phyloP scores from a whole-genome alignment of 2,329 filamentous ascomycete species.

The Lasiodiplodia citricola region DNA sequence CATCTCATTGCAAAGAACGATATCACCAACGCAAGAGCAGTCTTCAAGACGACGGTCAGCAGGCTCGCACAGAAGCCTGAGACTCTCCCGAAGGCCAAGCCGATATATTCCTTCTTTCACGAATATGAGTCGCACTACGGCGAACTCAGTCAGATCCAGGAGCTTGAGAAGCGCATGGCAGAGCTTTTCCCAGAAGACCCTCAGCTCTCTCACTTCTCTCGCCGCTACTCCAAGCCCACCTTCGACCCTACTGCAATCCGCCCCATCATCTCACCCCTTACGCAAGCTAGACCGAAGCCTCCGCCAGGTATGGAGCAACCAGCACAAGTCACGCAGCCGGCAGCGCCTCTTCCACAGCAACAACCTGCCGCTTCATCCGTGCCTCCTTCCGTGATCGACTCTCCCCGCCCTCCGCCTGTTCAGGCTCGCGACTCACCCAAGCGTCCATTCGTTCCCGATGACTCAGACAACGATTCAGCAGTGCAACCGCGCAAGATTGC shows the following conservation, averaged over 20 bases:
- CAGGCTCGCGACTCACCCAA: conserved; percentile 50
- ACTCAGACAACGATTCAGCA: conserved; percentile 70
- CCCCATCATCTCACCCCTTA: conserved; percentile 79
- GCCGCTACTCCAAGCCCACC: conserved; percentile 68
- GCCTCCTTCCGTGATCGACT: conserved; percentile 22
- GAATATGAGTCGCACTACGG: conserved; percentile 94
- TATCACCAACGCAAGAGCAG: conserved; percentile 90
- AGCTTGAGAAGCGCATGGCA: conserved; percentile 89
- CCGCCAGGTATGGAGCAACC: conserved; percentile 21
- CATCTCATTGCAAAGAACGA: conserved; percentile 92
- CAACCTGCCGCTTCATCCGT: conserved; percentile 8
- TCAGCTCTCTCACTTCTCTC: conserved; percentile 73
- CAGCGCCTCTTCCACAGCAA: background rate
- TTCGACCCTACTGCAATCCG: conserved; percentile 86
- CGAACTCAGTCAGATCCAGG: conserved; percentile 86
- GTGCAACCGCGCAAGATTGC: conserved; percentile 75
- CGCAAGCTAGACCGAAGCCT: conserved; percentile 68
- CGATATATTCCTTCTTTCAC: conserved; percentile 90
- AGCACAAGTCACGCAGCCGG: background rate
- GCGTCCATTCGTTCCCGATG: conserved; percentile 62
- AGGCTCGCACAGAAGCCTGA: conserved; percentile 79
- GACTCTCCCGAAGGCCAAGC: conserved; percentile 75
- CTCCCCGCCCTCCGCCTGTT: conserved; percentile 27
- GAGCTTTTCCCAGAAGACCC: conserved; percentile 93
- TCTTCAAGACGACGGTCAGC: conserved; percentile 93